A percentile compares a stretch with the other conserved stretches of the same genome.
Evolutionary conservation across 164 flowering plant genomes (phyloP).

Genomic region (Berberis thunbergii): DNA sequence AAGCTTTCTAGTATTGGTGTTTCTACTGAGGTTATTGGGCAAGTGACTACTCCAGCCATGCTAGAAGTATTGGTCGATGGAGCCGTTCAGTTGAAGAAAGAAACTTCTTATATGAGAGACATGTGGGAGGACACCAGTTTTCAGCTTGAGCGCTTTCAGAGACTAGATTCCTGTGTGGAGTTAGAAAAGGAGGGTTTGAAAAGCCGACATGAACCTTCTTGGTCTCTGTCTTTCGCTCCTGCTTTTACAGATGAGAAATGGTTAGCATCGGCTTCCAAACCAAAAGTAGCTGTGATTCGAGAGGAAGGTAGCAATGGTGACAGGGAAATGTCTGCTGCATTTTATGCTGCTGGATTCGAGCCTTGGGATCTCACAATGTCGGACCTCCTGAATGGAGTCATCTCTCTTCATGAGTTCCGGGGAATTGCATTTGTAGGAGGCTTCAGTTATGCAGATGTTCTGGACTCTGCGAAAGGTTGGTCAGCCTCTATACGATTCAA

Average conservation of each 20-base stretch:
- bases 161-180: slow-evolving; percentile 77
- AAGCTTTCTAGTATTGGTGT: slow-evolving; percentile 34
- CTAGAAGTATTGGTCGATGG: slow-evolving; percentile 59
- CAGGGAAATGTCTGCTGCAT: slow-evolving; percentile 80
- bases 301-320: slow-evolving; percentile 34
- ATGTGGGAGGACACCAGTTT: slow-evolving; percentile 98
- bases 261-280: slow-evolving; percentile 42
- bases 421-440: slow-evolving; percentile 85
- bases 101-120: slow-evolving; percentile 62
- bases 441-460: slow-evolving; percentile 28
- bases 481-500: slow-evolving; percentile 81
- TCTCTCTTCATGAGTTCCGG: slow-evolving; percentile 49
- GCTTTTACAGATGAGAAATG: slow-evolving; percentile 50
- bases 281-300: slow-evolving; percentile 66
- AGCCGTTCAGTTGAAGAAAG: slow-evolving; percentile 40
- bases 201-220: slow-evolving; percentile 58
- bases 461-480: slow-evolving; percentile 82
- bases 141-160: slow-evolving; percentile 60
- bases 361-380: slow-evolving; percentile 30
- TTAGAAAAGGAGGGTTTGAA: slow-evolving; percentile 64
- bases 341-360: slow-evolving; percentile 72
- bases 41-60: slow-evolving; percentile 19
- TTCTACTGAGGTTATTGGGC: slow-evolving; percentile 35
- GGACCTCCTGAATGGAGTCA: slow-evolving; percentile 29
- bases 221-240: slow-evolving; percentile 73